phyloP scores from a whole-genome alignment of 805 yeast species.

The Millerozyma acaciae region DNA sequence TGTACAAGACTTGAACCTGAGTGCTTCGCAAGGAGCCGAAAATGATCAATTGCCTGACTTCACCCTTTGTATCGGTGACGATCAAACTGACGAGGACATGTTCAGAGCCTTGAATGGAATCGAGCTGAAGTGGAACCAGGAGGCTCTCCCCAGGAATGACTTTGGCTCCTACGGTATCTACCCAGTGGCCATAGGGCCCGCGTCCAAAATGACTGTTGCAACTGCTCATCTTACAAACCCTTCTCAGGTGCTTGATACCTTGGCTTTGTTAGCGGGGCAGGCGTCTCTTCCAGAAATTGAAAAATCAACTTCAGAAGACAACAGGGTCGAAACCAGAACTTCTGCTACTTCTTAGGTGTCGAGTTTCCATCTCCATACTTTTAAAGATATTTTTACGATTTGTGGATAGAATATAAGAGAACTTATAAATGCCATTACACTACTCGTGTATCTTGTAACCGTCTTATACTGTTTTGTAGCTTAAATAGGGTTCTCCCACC shows the following conservation, averaged over 20 bases:
- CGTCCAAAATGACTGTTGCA: constrained; percentile 80
- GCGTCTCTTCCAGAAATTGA: no score
- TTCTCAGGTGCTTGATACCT: constrained; percentile 74
- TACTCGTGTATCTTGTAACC: no score
- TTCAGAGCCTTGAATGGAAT: constrained; percentile 69
- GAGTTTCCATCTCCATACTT: no score
- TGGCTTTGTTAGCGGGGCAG: constrained; percentile 73
- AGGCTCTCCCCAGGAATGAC: constrained; percentile 40
- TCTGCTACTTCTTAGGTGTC: no score
- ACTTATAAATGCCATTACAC: no score
- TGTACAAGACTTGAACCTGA: constrained; percentile 30
- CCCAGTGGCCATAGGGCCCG: constrained; percentile 92
- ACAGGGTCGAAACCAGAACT: no score
- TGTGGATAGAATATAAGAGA: no score
- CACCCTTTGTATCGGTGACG: constrained; percentile 90
- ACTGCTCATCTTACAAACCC: constrained; percentile 84
- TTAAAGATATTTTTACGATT: no score
- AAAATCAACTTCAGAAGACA: no score
- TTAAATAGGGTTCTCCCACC: no score
- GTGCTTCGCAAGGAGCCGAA: neutral
- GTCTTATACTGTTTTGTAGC: no score
- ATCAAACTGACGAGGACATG: constrained; percentile 97
- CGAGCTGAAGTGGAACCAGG: constrained; percentile 48
- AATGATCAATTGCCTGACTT: constrained; percentile 67
- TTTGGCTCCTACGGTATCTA: constrained; percentile 60